These are phyloP conservation scores for Zygoascus hellenicus DNA, from an alignment of 1,139 yeast species.

Conservation along the genomic window DNA sequence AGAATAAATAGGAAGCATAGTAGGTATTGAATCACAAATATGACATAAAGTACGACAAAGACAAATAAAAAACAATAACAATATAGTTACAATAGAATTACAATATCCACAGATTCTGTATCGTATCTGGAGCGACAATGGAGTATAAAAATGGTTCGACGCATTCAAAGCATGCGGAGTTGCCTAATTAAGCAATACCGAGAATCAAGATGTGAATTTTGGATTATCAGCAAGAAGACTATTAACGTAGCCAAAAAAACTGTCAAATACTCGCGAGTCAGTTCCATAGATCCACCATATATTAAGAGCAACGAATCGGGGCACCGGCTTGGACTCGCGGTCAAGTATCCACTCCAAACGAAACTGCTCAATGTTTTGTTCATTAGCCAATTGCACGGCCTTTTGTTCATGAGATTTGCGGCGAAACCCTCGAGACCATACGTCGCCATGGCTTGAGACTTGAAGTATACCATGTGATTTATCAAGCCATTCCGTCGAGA, in stretches of 20 bases:
- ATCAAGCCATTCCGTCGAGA: neutral
- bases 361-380: neutral
- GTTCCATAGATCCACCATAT: constrained; percentile 20
- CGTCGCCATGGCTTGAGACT: constrained; percentile 23
- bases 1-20: too few relatives aligned
- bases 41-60: too few relatives aligned
- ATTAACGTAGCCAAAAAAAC: constrained; percentile 15
- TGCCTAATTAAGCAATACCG: too few relatives aligned
- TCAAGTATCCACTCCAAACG: constrained; percentile 1
- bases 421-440: constrained; percentile 35
- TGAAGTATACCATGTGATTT: neutral
- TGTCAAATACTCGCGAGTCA: constrained; percentile 19
- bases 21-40: too few relatives aligned
- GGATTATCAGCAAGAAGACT: too few relatives aligned
- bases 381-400: neutral
- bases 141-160: too few relatives aligned
- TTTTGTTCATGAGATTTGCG: constrained; percentile 17
- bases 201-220: too few relatives aligned
- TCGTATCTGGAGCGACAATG: too few relatives aligned
- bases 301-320: neutral
- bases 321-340: neutral
- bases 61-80: too few relatives aligned
- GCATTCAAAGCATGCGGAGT: too few relatives aligned
- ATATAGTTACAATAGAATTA: too few relatives aligned
- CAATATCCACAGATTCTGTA: too few relatives aligned